phyloP scores from a whole-genome alignment of 352 stramenopile genomes.

The Globisporangium nodosum region DNA sequence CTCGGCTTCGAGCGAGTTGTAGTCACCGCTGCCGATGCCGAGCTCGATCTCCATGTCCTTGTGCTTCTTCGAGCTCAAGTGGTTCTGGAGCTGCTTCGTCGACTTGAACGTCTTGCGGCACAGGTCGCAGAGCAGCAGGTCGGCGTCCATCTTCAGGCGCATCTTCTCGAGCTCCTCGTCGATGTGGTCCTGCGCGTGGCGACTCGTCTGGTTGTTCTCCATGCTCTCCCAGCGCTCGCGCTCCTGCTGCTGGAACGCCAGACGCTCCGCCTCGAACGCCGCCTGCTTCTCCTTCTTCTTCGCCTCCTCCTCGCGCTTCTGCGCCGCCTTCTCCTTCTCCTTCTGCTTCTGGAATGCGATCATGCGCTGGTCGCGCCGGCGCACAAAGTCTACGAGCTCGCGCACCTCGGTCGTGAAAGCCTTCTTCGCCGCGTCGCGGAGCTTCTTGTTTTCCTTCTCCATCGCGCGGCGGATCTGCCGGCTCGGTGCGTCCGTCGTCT shows the following conservation, averaged over 20 bases:
- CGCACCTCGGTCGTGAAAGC: constrained; percentile 74
- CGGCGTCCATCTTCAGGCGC: constrained; percentile 61
- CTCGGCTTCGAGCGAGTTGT: constrained; percentile 51
- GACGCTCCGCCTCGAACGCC: constrained; percentile 49
- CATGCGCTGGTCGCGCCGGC: constrained; percentile 70
- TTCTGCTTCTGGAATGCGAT: constrained; percentile 58
- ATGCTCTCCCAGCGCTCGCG: constrained; percentile 43
- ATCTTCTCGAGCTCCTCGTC: constrained; percentile 59
- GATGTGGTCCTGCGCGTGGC: constrained; percentile 47
- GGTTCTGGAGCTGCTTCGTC: constrained; percentile 74
- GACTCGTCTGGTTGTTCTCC: constrained; percentile 34
- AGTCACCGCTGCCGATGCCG: constrained; percentile 38
- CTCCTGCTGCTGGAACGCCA: constrained; percentile 68
- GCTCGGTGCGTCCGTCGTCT: constrained; percentile 72
- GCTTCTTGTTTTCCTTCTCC: constrained; percentile 88
- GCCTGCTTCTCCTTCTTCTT: constrained; percentile 54
- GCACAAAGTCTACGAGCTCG: constrained; percentile 81
- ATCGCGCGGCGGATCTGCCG: constrained; percentile 72
- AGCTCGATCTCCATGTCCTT: constrained; percentile 67
- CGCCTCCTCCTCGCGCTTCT: constrained; percentile 40
- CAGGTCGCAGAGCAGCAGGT: constrained; percentile 67
- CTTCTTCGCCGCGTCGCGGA: constrained; percentile 73
- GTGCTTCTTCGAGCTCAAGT: constrained; percentile 79
- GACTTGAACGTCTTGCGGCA: constrained; percentile 86
- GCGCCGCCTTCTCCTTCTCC: constrained; percentile 49